phyloP scores from a whole-genome alignment of 345 rosid species.

The Angophora floribunda region DNA sequence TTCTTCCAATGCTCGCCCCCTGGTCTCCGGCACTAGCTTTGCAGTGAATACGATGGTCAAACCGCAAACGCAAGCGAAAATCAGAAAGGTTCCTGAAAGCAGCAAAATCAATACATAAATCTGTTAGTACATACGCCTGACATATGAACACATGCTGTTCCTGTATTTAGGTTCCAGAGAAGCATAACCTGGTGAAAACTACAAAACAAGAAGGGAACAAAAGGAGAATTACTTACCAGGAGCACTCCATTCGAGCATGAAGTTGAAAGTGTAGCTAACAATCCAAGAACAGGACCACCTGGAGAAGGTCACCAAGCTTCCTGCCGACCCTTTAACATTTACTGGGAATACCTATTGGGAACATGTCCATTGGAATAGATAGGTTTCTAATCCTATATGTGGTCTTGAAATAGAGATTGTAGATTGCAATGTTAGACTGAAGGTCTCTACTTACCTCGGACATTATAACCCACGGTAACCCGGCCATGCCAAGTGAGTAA shows the following conservation, averaged over 20 bases:
- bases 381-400: background rate
- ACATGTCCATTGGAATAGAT: background rate
- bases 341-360: background rate
- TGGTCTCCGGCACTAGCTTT: constrained; percentile 50
- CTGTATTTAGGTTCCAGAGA: background rate
- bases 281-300: constrained; percentile 44
- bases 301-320: constrained; percentile 31
- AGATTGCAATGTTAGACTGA: background rate
- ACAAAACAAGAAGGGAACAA: background rate
- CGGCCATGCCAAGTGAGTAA: background rate
- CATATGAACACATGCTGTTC: background rate
- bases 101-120: background rate
- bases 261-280: constrained; percentile 27
- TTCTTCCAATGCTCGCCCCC: constrained; percentile 48
- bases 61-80: constrained; percentile 18
- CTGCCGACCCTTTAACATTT: constrained; percentile 39
- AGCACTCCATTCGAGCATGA: constrained; percentile 39
- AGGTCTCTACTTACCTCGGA: constrained; percentile 39
- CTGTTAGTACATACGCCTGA: background rate
- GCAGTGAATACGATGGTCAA: constrained; percentile 21
- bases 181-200: background rate
- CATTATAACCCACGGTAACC: constrained; percentile 15
- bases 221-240: constrained; percentile 9
- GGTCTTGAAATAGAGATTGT: background rate
- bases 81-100: constrained; percentile 25